Evolutionary conservation across 495 filamentous ascomycete species (phyloP).

Genomic region (Bacidia rubella): DNA sequence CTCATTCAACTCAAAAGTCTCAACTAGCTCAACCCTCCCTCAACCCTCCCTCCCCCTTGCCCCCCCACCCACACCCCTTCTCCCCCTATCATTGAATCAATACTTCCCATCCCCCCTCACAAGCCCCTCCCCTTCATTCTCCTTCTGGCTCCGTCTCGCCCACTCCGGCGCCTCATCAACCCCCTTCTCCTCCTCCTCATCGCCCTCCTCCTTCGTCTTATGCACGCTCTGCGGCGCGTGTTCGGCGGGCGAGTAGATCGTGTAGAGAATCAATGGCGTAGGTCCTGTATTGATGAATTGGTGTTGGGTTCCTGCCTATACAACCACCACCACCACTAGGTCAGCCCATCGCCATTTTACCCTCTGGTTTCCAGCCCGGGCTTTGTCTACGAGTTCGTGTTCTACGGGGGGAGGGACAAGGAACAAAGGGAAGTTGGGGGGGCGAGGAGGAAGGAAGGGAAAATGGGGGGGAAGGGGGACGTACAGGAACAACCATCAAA

Average conservation of each 20-base stretch:
- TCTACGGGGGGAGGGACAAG: too few relatives aligned
- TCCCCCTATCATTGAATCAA: neutral
- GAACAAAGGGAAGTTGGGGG: too few relatives aligned
- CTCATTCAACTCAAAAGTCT: too few relatives aligned
- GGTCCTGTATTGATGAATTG: slow-evolving; percentile 30
- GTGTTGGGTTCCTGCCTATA: slow-evolving; percentile 44
- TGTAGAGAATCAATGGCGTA: slow-evolving; percentile 39
- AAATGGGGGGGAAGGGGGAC: too few relatives aligned
- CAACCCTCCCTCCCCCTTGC: neutral
- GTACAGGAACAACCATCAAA: slow-evolving; percentile 43
- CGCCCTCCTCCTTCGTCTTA: slow-evolving; percentile 47
- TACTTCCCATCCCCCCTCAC: slow-evolving; percentile 29
- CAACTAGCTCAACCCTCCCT: neutral
- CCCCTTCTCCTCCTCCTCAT: slow-evolving; percentile 45
- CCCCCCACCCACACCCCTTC: neutral
- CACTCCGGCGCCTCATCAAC: slow-evolving; percentile 48
- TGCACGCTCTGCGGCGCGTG: slow-evolving; percentile 44
- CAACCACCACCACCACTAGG: neutral
- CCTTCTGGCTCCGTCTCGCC: slow-evolving; percentile 37
- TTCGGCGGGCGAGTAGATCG: slow-evolving; percentile 49
- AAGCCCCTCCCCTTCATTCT: slow-evolving; percentile 43
- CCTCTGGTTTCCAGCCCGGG: neutral
- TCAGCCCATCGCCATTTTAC: neutral
- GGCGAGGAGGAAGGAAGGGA: too few relatives aligned
- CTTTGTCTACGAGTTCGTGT: too few relatives aligned